These are phyloP conservation scores for Marsdenia floribunda DNA, from an alignment of 257 asterid genomes.

Conservation along the genomic window DNA sequence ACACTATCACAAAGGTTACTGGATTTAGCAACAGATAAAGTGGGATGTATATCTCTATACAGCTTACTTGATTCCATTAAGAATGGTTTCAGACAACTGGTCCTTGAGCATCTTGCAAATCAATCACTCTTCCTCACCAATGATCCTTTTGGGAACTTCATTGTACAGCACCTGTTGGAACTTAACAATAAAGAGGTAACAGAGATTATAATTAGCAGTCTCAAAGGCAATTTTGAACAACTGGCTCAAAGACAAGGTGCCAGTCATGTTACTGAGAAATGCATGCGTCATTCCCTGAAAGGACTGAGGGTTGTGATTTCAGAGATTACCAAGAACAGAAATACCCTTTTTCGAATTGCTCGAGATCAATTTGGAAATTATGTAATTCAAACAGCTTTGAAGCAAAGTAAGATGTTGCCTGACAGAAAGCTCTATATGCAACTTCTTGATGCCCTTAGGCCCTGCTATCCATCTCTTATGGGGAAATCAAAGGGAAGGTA, in stretches of 20 bases:
- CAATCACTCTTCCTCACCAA: constrained; percentile 22
- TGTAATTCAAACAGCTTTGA: constrained; percentile 39
- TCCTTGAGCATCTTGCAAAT: constrained; percentile 27
- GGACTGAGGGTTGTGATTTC: constrained; percentile 16
- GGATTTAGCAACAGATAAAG: constrained; percentile 25
- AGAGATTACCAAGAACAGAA: constrained; percentile 15
- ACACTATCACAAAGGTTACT: background rate
- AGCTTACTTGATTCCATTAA: constrained; percentile 15
- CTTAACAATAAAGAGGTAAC: background rate
- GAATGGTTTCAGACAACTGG: constrained; percentile 15
- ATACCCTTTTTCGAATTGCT: constrained; percentile 24
- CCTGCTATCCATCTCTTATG: background rate
- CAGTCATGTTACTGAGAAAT: constrained; percentile 37
- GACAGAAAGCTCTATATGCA: background rate
- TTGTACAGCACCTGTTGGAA: constrained; percentile 32
- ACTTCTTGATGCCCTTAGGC: background rate
- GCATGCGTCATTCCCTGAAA: constrained; percentile 17
- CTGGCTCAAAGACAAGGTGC: constrained; percentile 29
- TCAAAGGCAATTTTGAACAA: constrained; percentile 15
- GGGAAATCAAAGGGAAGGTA: background rate
- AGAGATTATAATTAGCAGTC: background rate
- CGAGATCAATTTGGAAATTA: constrained; percentile 37
- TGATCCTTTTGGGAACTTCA: constrained; percentile 45
- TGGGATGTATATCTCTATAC: constrained; percentile 37
- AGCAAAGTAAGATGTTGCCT: background rate